phyloP scores from a whole-genome alignment of 495 filamentous ascomycete species.

The Patellaria atrata region DNA sequence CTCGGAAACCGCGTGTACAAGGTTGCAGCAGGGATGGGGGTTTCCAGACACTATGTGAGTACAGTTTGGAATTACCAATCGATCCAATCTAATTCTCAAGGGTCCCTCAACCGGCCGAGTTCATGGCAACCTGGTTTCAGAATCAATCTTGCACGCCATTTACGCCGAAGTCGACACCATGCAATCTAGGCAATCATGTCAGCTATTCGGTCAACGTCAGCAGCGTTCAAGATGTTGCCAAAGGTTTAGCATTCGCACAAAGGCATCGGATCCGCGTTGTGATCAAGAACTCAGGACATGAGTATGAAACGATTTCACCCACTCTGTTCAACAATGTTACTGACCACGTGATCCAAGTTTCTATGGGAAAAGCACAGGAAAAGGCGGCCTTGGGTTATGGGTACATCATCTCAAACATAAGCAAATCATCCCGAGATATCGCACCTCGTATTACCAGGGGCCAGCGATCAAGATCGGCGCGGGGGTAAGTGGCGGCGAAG shows the following conservation, averaged over 20 bases:
- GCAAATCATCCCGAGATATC: conserved; percentile 6
- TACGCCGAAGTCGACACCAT: conserved; percentile 33
- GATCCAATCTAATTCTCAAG: no score
- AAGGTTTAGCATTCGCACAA: conserved; percentile 15
- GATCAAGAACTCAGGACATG: conserved; percentile 25
- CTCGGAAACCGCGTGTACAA: not conserved
- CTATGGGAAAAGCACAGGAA: conserved; percentile 9
- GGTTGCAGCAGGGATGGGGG: not conserved
- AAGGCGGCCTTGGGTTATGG: conserved; percentile 12
- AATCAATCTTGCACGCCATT: conserved; percentile 46
- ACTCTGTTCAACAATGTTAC: no score
- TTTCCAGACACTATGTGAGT: conserved; percentile 4
- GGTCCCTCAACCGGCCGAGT: conserved; percentile 21
- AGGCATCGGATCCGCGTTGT: conserved; percentile 14
- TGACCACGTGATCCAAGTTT: not conserved
- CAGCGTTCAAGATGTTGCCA: conserved; percentile 12
- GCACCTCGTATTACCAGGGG: conserved; percentile 6
- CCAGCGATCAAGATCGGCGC: conserved; percentile 13
- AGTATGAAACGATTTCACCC: no score
- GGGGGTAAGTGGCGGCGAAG: conserved; percentile 13
- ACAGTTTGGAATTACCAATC: not conserved
- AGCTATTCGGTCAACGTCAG: conserved; percentile 14
- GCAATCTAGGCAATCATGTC: conserved; percentile 44
- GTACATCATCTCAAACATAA: conserved; percentile 13
- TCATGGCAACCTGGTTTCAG: conserved; percentile 33